phyloP scores from a whole-genome alignment of 306 rosid species.

The peach (Prunus persica) region Prunus_persica_NCBIv2 NC_034010.1:29607001-29607500 shows the following conservation, averaged over 20 bases:
- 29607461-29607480: background rate
- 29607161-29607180: constrained; percentile 7
- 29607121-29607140: constrained; percentile 99
- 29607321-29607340: background rate
- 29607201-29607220: constrained; percentile 16
- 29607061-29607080: constrained; percentile 94
- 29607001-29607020: constrained; percentile 4
- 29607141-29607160: constrained; percentile 33
- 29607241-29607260: constrained; percentile 15
- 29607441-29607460: background rate
- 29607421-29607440: background rate
- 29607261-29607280: background rate
- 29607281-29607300: background rate
- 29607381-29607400: background rate
- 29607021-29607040: constrained; percentile 28
- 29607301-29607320: constrained; percentile 6
- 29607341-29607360: background rate
- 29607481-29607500: background rate
- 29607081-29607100: constrained; percentile 90
- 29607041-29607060: constrained; percentile 62
- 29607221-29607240: constrained; percentile 11
- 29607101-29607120: constrained; percentile 97
- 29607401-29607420: background rate
- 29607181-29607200: constrained; percentile 9
- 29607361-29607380: background rate